These are phyloP conservation scores for Gastrolobium villosum DNA, from an alignment of 306 rosid species.

Conservation along the genomic window DNA sequence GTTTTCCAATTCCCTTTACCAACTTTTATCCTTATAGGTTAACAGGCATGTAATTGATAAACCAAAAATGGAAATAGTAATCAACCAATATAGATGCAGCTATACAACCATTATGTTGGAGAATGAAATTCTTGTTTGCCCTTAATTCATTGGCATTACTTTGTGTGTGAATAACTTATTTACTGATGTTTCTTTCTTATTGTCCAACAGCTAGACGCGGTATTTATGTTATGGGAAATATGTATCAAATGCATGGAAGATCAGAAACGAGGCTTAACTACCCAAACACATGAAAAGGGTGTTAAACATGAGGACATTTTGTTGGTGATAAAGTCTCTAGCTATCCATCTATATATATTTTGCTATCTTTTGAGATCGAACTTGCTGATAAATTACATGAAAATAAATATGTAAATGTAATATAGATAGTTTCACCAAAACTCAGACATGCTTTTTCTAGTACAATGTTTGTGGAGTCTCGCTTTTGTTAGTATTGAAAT, in stretches of 20 bases:
- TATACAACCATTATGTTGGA: not conserved
- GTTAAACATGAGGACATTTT: not conserved
- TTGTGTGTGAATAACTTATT: not conserved
- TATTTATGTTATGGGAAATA: not conserved
- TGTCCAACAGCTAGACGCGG: not conserved
- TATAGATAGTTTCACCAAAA: not conserved
- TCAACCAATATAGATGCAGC: not conserved
- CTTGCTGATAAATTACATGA: not conserved
- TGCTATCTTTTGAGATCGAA: not conserved
- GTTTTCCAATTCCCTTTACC: not conserved
- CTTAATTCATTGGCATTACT: not conserved
- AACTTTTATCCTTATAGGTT: not conserved
- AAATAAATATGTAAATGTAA: not conserved
- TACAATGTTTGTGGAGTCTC: not conserved
- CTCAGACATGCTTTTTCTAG: not conserved
- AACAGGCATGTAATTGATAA: not conserved
- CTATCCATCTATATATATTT: not conserved
- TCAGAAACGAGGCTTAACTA: no score
- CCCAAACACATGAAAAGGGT: not conserved
- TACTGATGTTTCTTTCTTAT: not conserved
- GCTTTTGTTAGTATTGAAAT: not conserved
- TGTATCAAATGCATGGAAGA: conserved; percentile 5
- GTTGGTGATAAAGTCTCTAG: not conserved
- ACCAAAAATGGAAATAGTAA: not conserved
- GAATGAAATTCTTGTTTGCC: conserved; percentile 1